Evolutionary conservation across 805 yeast species (phyloP).

Genomic region (Metschnikowia gruessii): DNA sequence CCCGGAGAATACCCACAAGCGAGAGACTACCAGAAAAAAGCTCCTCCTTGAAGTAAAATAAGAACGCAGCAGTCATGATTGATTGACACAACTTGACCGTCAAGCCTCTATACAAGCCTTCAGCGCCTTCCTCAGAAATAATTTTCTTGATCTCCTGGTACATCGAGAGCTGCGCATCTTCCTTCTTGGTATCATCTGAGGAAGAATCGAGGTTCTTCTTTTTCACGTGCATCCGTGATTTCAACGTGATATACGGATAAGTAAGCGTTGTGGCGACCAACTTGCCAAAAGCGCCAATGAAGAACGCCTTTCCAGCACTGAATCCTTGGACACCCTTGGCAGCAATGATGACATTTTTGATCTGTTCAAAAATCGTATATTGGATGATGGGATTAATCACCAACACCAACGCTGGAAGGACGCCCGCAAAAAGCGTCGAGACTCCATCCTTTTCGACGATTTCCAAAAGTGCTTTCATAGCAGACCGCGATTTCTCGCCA

Average conservation of each 20-base stretch:
- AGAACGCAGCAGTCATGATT: slow-evolving; percentile 82
- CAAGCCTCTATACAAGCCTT: slow-evolving; percentile 79
- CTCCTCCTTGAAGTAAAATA: slow-evolving; percentile 89
- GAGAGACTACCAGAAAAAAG: slow-evolving; percentile 58
- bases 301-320: slow-evolving; percentile 73
- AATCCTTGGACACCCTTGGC: slow-evolving; percentile 48
- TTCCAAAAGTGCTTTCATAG: slow-evolving; percentile 56
- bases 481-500: slow-evolving; percentile 29
- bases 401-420: slow-evolving; percentile 80
- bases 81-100: slow-evolving; percentile 77
- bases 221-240: slow-evolving; percentile 79
- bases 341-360: slow-evolving; percentile 62
- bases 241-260: slow-evolving; percentile 87
- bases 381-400: slow-evolving; percentile 89
- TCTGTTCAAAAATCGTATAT: slow-evolving; percentile 87
- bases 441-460: slow-evolving; percentile 72
- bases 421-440: slow-evolving; percentile 73
- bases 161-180: slow-evolving; percentile 40
- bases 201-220: slow-evolving; percentile 31
- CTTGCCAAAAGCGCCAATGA: slow-evolving; percentile 87
- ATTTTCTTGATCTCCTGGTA: slow-evolving; percentile 54
- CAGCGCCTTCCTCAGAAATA: slow-evolving; percentile 65
- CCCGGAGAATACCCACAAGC: slow-evolving; percentile 42
- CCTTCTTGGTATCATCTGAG: slow-evolving; percentile 9
- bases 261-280: slow-evolving; percentile 85